Conservation (phyloP, 352 stramenopile genomes). For the Globisporangium takayamanum region DNA sequence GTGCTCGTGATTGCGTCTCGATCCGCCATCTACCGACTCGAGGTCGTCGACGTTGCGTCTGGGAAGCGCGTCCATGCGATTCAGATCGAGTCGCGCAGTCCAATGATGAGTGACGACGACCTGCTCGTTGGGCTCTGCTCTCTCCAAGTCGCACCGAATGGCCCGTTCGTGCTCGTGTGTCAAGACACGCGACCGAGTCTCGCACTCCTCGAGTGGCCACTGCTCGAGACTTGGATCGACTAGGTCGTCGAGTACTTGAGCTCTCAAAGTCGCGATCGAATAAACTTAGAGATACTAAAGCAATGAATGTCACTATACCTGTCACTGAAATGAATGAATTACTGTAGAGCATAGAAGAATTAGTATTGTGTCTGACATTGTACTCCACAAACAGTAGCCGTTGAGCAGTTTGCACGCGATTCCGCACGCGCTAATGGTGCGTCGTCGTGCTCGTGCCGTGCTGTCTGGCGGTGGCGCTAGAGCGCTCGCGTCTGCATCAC, state of each 20-base stretch:
- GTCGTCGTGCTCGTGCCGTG: not conserved
- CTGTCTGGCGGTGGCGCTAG: not conserved
- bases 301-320: not conserved
- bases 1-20: conserved; percentile 45
- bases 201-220: conserved; percentile 35
- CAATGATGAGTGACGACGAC: conserved; percentile 1
- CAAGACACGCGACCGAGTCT: conserved; percentile 38
- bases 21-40: conserved; percentile 23
- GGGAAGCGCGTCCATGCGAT: conserved; percentile 39
- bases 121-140: conserved; percentile 29
- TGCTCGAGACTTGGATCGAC: conserved; percentile 19
- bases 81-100: conserved; percentile 11
- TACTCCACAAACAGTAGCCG: too few relatives aligned
- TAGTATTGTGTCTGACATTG: not conserved
- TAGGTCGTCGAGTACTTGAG: not conserved
- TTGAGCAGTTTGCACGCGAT: not conserved
- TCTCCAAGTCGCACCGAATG: not conserved
- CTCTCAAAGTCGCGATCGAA: not conserved
- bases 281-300: not conserved
- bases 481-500: not conserved
- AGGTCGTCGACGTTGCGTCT: conserved; percentile 42
- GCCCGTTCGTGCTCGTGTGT: conserved; percentile 23
- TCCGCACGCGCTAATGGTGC: not conserved
- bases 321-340: too few relatives aligned
- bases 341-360: not conserved